Base-by-base conservation (phyloP, 208 protist species). In the Crithidia acanthocephali region DNA sequence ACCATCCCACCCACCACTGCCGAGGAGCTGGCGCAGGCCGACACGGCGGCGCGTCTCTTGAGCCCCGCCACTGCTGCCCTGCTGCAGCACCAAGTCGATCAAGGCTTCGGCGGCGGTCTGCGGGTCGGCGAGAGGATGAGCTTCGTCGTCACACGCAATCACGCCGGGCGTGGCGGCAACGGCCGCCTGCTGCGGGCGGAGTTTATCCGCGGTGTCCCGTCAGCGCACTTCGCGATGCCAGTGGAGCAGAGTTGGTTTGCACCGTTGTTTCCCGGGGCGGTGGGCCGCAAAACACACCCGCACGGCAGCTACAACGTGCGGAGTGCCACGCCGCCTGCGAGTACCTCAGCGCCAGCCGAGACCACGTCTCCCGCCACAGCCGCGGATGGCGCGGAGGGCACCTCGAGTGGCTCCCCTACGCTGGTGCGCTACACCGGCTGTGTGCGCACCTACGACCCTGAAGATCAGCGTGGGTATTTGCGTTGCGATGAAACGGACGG, bases 161-260 rank as follows among this genome's bases (percentile, higher is more conserved):
- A 76, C 22, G 71, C 76, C 20, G 76, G 35, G 7, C 80, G 80
- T 23, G 62, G 74, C 33, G 71, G 80, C 28, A 77, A 51, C 40
- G 72, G 61, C 18, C 85, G 90, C 2, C 81, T 91, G 42, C 80
- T 95, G 44, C 82, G 87, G 4, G 90, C 87, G 23, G 87, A 93
- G 59, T 72, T 83, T 55, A 80, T 95, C 16, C 80, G 83, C 7
- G 90, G 90, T 20, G n/a, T 75, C 6, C 74, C 83, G 20, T 55
- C 22, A 20, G 56, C 48, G 32, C 51, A 47, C 58, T 87, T 83
- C 66, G 85, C 85, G 22, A 78, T 88, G 32, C 74, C 71, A 30
- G 47, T 86, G 51, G 90, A 95, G 75, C 90, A 91, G 63, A 76
- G 79, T 1, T 95, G 90, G 90, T 95, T 95, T 67, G 53, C 74